Conservation (phyloP, 2,329 filamentous ascomycete species). For the Setomelanomma holmii region DNA sequence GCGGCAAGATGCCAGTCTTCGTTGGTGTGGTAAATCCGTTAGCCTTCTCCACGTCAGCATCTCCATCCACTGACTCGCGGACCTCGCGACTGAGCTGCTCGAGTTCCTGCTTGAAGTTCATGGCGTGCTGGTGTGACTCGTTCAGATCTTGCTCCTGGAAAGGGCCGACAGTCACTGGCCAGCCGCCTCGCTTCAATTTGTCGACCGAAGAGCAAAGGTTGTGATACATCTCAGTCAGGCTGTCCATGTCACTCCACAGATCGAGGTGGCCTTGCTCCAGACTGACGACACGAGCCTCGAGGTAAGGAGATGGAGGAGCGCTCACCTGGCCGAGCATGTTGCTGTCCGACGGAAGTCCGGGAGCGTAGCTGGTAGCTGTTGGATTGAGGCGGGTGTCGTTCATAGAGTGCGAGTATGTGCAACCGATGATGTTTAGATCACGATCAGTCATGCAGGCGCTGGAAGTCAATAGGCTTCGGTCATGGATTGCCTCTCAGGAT, state of each 20-base stretch:
- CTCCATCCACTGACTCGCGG: conserved; percentile 7
- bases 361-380: conserved; percentile 16
- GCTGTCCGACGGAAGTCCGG: conserved; percentile 6
- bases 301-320: conserved; percentile 13
- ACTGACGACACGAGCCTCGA: conserved; percentile 25
- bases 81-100: conserved; percentile 21
- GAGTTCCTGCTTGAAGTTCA: conserved; percentile 21
- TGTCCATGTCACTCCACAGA: conserved; percentile 21
- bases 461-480: not conserved
- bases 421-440: conserved; percentile 1
- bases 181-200: conserved; percentile 24
- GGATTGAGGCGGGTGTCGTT: conserved; percentile 16
- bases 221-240: conserved; percentile 22
- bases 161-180: conserved; percentile 24
- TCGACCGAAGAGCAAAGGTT: conserved; percentile 28
- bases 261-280: conserved; percentile 22
- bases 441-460: conserved; percentile 1
- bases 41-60: conserved; percentile 16
- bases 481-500: too few species aligned
- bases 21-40: conserved; percentile 11
- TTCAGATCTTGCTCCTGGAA: conserved; percentile 12
- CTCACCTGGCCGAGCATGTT: conserved; percentile 21
- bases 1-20: conserved; percentile 7
- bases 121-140: conserved; percentile 18
- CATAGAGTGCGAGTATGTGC: not conserved